Evolutionary conservation across 202 grass and related monocot genomes (phyloP).

Genomic region (Saccharum hybrid): DNA sequence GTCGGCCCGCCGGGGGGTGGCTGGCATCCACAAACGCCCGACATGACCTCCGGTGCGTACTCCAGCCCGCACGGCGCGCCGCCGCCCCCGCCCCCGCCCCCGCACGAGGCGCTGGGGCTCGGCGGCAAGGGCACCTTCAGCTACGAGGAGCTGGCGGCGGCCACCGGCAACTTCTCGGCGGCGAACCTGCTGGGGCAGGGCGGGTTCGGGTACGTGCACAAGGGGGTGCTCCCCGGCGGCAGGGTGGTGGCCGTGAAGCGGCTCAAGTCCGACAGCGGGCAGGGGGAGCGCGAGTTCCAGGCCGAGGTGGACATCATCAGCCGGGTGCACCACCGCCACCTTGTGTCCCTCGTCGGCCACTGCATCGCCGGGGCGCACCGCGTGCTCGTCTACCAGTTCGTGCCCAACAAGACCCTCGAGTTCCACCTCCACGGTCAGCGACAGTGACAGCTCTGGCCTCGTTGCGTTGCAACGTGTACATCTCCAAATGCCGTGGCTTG

Average conservation of each 20-base stretch:
- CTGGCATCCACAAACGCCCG: conserved; percentile 32
- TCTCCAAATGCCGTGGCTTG: conserved; percentile 24
- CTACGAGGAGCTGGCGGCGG: conserved; percentile 68
- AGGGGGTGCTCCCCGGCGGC: conserved; percentile 67
- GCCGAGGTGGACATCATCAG: conserved; percentile 95
- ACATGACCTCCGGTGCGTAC: conserved; percentile 46
- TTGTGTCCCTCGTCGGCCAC: conserved; percentile 87
- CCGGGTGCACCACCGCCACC: conserved; percentile 92
- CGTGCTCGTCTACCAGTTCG: conserved; percentile 87
- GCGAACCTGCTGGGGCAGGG: conserved; percentile 74
- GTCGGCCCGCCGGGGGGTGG: neutral
- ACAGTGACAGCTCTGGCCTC: neutral
- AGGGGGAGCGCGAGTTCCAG: conserved; percentile 95
- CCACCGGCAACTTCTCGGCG: conserved; percentile 58
- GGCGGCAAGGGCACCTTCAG: conserved; percentile 69
- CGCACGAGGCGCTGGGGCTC: conserved; percentile 41
- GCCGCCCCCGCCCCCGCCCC: conserved; percentile 33
- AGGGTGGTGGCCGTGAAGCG: conserved; percentile 79
- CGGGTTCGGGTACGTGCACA: conserved; percentile 82
- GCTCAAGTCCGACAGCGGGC: conserved; percentile 78
- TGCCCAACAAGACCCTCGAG: conserved; percentile 85
- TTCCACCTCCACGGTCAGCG: conserved; percentile 80
- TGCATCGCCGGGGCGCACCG: conserved; percentile 63
- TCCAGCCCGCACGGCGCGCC: conserved; percentile 31
- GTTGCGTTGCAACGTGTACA: neutral